phyloP scores from a whole-genome alignment of 164 flowering plant genomes.

The Tetrastigma voinierianum region DNA sequence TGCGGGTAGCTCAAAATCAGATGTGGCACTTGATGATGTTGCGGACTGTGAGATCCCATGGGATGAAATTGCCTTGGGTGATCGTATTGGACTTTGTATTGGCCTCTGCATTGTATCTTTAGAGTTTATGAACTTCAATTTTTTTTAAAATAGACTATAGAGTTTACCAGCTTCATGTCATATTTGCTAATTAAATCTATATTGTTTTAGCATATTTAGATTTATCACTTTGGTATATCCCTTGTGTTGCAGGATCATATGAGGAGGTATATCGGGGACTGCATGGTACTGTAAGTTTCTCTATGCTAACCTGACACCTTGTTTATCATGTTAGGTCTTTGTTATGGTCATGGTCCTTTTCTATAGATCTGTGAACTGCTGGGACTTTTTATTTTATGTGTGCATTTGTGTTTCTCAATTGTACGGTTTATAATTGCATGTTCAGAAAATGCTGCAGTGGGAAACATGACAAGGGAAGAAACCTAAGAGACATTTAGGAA shows the following conservation, averaged over 20 bases:
- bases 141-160: not conserved
- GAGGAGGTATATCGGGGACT: slow-evolving; percentile 99
- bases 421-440: too few species aligned
- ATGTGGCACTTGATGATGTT: slow-evolving; percentile 69
- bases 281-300: slow-evolving; percentile 93
- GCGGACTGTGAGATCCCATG: slow-evolving; percentile 89
- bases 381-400: too few species aligned
- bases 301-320: not conserved
- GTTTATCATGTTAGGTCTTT: not conserved
- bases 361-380: too few species aligned
- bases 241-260: slow-evolving; percentile 70
- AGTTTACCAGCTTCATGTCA: slow-evolving; percentile 2
- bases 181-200: not conserved
- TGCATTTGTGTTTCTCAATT: too few species aligned
- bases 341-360: too few species aligned
- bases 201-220: not conserved
- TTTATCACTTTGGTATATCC: slow-evolving; percentile 6
- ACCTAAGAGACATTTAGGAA: too few species aligned
- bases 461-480: too few species aligned
- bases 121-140: not conserved
- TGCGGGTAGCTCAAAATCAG: slow-evolving; percentile 65
- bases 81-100: slow-evolving; percentile 97
- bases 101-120: slow-evolving; percentile 13
- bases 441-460: too few species aligned
- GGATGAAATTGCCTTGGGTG: slow-evolving; percentile 94